Evolutionary conservation across 306 rosid species (phyloP).

Genomic region (Cyamopsis tetragonoloba): DNA sequence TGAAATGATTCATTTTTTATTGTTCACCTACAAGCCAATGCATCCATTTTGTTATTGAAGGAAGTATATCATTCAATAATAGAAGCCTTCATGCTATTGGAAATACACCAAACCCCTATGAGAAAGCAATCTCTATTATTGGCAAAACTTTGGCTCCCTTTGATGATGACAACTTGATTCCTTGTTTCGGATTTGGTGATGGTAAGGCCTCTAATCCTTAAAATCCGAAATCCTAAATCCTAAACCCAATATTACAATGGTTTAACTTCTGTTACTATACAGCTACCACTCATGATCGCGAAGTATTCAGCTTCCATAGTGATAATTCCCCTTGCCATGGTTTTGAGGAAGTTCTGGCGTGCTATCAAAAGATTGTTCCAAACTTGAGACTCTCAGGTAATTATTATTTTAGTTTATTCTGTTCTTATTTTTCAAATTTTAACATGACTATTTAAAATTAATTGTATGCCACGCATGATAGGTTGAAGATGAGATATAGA

Average conservation of each 20-base stretch:
- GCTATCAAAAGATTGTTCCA: slow-evolving; percentile 65
- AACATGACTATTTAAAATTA: no score
- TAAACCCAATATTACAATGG: neutral
- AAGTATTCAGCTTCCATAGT: slow-evolving; percentile 74
- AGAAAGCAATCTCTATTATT: slow-evolving; percentile 67
- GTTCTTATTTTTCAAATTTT: no score
- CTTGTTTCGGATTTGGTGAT: slow-evolving; percentile 95
- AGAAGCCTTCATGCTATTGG: slow-evolving; percentile 74
- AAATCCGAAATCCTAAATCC: no score
- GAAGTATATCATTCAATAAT: slow-evolving; percentile 61
- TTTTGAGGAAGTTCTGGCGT: slow-evolving; percentile 73
- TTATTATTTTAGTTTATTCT: neutral
- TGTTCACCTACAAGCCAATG: slow-evolving; percentile 26
- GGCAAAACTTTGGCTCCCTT: slow-evolving; percentile 89
- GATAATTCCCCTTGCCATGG: slow-evolving; percentile 79
- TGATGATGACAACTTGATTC: slow-evolving; percentile 87
- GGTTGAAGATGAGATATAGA: no score
- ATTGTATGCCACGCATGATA: no score
- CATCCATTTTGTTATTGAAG: slow-evolving; percentile 40
- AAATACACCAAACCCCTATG: slow-evolving; percentile 73
- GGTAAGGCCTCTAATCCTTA: slow-evolving; percentile 42
- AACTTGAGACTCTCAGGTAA: slow-evolving; percentile 63
- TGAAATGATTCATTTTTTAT: neutral
- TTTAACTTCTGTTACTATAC: slow-evolving; percentile 13
- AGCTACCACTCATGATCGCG: slow-evolving; percentile 75